Evolutionary conservation across 139 green algal species (phyloP).

Genomic region (Yamagishiella unicocca): DNA sequence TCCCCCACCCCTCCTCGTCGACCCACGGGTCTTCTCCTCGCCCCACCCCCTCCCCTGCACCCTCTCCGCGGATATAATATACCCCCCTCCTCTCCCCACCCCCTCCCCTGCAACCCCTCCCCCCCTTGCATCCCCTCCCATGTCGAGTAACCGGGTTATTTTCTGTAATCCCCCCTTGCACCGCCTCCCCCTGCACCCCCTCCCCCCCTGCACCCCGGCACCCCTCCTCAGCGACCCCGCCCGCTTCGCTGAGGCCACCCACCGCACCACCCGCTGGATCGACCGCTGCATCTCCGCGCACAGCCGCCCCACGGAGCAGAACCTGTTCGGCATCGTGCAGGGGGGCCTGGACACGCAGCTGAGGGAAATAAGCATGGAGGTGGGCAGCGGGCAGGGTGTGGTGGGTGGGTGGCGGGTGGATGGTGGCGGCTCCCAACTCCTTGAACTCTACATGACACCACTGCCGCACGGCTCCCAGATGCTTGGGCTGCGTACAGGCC

Average conservation of each 20-base stretch:
- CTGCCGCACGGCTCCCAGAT: too few relatives aligned
- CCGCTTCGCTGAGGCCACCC: conserved; percentile 93
- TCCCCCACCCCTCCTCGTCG: too few relatives aligned
- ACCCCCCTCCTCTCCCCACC: too few relatives aligned
- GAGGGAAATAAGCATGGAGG: conserved; percentile 74
- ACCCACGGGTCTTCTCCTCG: too few relatives aligned
- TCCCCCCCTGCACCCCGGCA: background rate
- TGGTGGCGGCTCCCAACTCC: too few relatives aligned
- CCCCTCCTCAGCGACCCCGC: conserved; percentile 49
- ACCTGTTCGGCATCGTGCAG: conserved; percentile 94
- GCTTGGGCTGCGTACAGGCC: too few relatives aligned
- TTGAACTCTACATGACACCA: too few relatives aligned
- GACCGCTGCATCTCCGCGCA: conserved; percentile 96
- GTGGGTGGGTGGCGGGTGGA: too few relatives aligned
- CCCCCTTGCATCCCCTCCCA: background rate
- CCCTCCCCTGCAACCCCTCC: background rate
- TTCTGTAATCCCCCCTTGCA: too few relatives aligned
- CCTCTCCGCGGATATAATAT: background rate
- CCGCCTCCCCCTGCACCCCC: background rate
- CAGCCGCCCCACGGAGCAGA: conserved; percentile 85
- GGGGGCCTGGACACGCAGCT: conserved; percentile 66
- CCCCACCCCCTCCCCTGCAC: background rate
- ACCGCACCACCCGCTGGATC: conserved; percentile 94
- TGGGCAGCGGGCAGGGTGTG: conserved; percentile 10
- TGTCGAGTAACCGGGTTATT: too few relatives aligned